Base-by-base conservation (phyloP, 345 rosid species). In the Nephelium lappaceum region DNA sequence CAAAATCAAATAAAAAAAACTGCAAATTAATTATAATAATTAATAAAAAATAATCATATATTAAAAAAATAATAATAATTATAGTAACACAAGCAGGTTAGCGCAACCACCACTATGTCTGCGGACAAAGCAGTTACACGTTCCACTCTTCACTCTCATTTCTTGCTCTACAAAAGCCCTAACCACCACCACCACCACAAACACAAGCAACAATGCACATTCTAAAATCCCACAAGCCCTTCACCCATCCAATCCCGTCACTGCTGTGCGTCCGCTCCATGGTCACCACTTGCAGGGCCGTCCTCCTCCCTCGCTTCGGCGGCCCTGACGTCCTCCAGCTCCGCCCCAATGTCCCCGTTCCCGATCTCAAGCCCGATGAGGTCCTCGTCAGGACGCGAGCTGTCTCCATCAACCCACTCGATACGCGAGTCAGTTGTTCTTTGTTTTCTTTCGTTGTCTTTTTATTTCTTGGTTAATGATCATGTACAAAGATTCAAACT, bases 321-420 rank as follows among this genome's bases (percentile, higher is more conserved):
- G 97, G 97, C 16, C 96, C 99, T 23, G 97, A 91, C 84, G 93
- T 90, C 76, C 84, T 93, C 79, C 91, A 91, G 89, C 87, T 93
- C 82, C 91, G 97, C 45, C 85, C 83, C 53, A 81, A 89, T 81
- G 94, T 93, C 15, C 88, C 83, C 31, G 93, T 95, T 41, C 98
- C 99, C 61, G 88, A 87, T 77, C 92, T 95, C 25, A 89, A 90
- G 80, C 86, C 91, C 31, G 85, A 87, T 71, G 95, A 95, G 86
- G 92, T 95, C 31, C 94, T 93, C 39, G 98, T 95, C 41, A 89
- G 96, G 15, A 84, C 96, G 2, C 91, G 89, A 25, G 99, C 99
- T 80, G 98, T 92, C 19, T 91, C 99, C 18, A 72, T 95, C 86
- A 95, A 95, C 75, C 99, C 97, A 43, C 99, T 95, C 38, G 97